Evolutionary conservation across 192 early-diverging fungal genomes (phyloP).

Genomic region (Entophlyctis luteolus): DNA sequence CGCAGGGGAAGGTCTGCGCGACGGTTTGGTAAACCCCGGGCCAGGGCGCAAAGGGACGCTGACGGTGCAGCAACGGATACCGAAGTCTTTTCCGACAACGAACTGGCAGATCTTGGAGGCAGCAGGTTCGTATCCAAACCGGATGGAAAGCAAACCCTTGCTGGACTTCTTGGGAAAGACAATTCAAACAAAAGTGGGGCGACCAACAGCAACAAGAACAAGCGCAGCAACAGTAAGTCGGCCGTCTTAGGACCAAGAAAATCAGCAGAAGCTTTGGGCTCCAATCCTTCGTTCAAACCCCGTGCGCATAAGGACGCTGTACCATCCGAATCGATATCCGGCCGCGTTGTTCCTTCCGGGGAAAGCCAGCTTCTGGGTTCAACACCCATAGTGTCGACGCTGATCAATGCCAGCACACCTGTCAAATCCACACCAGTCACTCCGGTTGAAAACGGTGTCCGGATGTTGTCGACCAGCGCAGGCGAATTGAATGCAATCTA

Average conservation of each 20-base stretch:
- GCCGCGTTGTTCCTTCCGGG: neutral
- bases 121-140: neutral
- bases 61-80: conserved; percentile 1
- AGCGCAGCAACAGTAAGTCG: no score
- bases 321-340: conserved; percentile 12
- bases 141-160: neutral
- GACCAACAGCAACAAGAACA: no score
- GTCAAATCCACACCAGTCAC: neutral
- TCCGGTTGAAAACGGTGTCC: neutral
- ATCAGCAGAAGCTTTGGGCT: no score
- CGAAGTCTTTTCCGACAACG: conserved; percentile 16
- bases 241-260: no score
- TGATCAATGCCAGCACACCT: neutral
- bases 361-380: neutral
- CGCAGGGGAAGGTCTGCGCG: no score
- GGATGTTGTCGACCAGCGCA: neutral
- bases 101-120: conserved; percentile 2
- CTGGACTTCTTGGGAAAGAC: neutral
- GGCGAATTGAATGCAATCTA: neutral
- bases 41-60: neutral
- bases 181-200: no score
- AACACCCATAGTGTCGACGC: neutral
- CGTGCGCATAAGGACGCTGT: conserved; percentile 12
- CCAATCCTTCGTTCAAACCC: conserved; percentile 9
- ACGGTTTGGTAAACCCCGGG: neutral